Evolutionary conservation across 140 eudicot species (phyloP).

Genomic region (Stevia rebaudiana): DNA sequence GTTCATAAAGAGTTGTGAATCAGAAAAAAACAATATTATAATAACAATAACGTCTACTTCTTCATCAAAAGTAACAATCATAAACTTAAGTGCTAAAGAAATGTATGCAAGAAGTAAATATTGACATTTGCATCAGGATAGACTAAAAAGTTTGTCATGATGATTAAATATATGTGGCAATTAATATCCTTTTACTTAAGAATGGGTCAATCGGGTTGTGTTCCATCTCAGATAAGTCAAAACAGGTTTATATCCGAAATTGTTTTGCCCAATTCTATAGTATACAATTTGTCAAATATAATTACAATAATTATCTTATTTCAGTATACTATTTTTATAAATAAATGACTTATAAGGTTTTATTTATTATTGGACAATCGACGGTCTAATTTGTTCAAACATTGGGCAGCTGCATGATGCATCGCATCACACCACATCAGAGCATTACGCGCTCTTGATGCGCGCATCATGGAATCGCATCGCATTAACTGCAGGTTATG

Average conservation of each 20-base stretch:
- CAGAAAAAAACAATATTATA: constrained; percentile 5
- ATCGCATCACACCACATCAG: too few relatives aligned
- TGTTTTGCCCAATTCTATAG: not conserved
- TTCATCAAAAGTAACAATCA: not conserved
- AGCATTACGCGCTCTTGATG: too few relatives aligned
- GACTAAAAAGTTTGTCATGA: not conserved
- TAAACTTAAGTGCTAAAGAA: not conserved
- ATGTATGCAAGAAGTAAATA: not conserved
- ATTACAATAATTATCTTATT: not conserved
- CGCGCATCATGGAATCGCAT: too few relatives aligned
- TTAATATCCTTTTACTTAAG: not conserved
- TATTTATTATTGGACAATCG: too few relatives aligned
- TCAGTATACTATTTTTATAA: not conserved
- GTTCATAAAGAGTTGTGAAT: constrained; percentile 11
- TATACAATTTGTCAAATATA: not conserved
- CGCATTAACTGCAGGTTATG: too few relatives aligned
- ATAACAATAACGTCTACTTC: not conserved
- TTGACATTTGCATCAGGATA: not conserved
- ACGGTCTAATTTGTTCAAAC: too few relatives aligned
- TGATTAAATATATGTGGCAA: not conserved
- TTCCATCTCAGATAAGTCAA: not conserved
- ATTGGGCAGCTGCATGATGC: too few relatives aligned
- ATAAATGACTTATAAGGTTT: not conserved
- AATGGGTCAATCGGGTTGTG: not conserved
- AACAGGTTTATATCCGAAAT: not conserved